Evolutionary conservation across 129 eudicot genomes (phyloP), one percentile per base, ranked within the genome.

Genomic region (Glebionis coronaria): DNA sequence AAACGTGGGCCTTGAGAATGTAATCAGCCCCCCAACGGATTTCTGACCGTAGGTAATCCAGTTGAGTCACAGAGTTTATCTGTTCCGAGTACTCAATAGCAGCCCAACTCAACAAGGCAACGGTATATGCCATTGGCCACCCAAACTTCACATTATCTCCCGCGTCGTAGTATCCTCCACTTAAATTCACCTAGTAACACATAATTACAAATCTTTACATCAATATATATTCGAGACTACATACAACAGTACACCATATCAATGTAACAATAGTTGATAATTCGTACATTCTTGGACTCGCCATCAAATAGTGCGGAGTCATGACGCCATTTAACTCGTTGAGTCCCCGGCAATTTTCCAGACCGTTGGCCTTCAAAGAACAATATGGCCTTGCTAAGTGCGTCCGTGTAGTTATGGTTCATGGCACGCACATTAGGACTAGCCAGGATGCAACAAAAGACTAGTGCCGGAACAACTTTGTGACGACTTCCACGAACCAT

Each of bases 301-400:
- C 96, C 91, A 68, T 88, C 96, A 0, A 71, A 64, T 31, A 84
- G 70, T 11, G 91, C 96, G 6, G 87, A 88, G 55, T 85, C 87
- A 9, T 72, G 80, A 45, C 91, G 82, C 96, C 96, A 85, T 52
- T 65, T 80, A n/a, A 82, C 91, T 69, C 88, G 68, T 45, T 88
- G 91, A 76, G 38, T 66, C 0, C 71, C 49, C 0, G 89, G 96
- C 76, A 88, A 23, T 65, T 85, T 80, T 25, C 91, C 91, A 0
- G 96, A 88, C 1, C 96, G 77, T 73, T 88, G 96, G n/a, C 89
- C 96, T 82, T 88, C 96, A 45, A 82, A 85, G 82, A 85, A 88
- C 67, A 88, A 66, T 56, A 88, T 88, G 3, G 85, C 88, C 76
- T 88, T 88, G 70, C 70, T 49, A 15, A 88, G 71, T 35, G 82